phyloP scores from a whole-genome alignment of 2,329 filamentous ascomycete genomes.

The Colletotrichum sp. region DNA sequence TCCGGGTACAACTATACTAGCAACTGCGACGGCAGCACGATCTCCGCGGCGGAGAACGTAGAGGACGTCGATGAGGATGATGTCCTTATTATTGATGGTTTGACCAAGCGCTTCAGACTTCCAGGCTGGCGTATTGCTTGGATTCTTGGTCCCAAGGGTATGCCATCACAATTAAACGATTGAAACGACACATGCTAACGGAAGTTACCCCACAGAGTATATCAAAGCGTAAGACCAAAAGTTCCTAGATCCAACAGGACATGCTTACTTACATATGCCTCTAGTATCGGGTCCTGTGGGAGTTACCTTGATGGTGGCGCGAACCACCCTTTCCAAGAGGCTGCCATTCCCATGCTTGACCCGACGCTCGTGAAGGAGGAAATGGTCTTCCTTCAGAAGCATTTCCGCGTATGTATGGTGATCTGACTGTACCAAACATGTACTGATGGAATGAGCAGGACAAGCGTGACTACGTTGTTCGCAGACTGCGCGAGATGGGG shows the following conservation, averaged over 20 bases:
- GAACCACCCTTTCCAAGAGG: constrained; percentile 95
- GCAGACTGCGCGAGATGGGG: constrained; percentile 81
- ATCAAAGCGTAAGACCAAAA: constrained; percentile 71
- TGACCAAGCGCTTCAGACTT: constrained; percentile 96
- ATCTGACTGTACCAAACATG: not conserved
- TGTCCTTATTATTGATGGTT: constrained; percentile 91
- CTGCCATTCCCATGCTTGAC: constrained; percentile 91
- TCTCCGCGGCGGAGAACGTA: constrained; percentile 88
- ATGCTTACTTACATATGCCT: not conserved
- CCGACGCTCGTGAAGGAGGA: constrained; percentile 79
- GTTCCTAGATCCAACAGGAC: not conserved
- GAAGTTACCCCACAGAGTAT: constrained; percentile 63
- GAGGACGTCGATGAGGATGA: constrained; percentile 89
- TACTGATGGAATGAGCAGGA: constrained; percentile 48
- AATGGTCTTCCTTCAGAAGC: constrained; percentile 87
- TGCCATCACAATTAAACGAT: constrained; percentile 12
- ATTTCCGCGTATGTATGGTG: constrained; percentile 71
- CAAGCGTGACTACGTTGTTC: constrained; percentile 91
- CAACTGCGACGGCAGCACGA: constrained; percentile 87
- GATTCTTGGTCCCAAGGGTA: constrained; percentile 87
- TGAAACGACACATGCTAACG: not conserved
- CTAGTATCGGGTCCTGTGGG: constrained; percentile 82
- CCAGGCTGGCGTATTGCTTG: constrained; percentile 97
- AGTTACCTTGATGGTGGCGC: constrained; percentile 94
- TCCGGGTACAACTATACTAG: constrained; percentile 95